These are phyloP conservation scores for Coemansia sp. DNA, from an alignment of 192 early-diverging fungal species.

Conservation along the genomic window DNA sequence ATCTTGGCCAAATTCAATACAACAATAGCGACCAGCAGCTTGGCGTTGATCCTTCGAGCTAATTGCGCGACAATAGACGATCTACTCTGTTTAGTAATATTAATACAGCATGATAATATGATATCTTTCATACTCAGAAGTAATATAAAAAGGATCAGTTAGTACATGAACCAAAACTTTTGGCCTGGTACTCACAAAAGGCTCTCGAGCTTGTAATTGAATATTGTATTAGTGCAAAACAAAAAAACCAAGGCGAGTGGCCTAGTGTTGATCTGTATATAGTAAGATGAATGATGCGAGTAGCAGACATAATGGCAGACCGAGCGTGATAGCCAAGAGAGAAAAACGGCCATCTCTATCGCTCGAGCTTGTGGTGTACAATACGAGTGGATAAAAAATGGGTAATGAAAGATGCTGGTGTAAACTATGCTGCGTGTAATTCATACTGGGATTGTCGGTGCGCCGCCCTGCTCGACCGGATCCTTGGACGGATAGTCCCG, in stretches of 20 bases:
- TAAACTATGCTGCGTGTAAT: background rate
- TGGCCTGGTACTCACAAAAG: background rate
- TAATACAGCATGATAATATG: background rate
- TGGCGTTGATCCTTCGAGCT: background rate
- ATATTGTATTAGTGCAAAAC: slow-evolving; percentile 9
- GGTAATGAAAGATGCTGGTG: background rate
- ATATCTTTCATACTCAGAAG: background rate
- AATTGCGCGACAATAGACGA: slow-evolving; percentile 1
- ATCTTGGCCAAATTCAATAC: background rate
- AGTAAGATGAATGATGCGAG: slow-evolving; percentile 2
- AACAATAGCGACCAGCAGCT: background rate
- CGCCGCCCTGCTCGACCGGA: slow-evolving; percentile 38
- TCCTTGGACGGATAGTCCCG: slow-evolving; percentile 50
- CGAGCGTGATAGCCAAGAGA: slow-evolving; percentile 1
- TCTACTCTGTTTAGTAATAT: background rate
- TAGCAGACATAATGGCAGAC: background rate
- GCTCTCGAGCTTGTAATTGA: background rate
- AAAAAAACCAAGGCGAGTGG: background rate
- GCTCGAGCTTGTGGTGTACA: slow-evolving; percentile 2
- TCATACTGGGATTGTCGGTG: slow-evolving; percentile 19
- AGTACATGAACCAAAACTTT: background rate
- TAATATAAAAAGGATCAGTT: slow-evolving; percentile 1
- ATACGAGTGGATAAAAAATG: background rate
- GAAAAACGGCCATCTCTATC: background rate
- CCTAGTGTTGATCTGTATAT: background rate